Evolutionary conservation across 1,284 basidiomycete species (phyloP).

Genomic region (Sanghuangporus baumii): DNA sequence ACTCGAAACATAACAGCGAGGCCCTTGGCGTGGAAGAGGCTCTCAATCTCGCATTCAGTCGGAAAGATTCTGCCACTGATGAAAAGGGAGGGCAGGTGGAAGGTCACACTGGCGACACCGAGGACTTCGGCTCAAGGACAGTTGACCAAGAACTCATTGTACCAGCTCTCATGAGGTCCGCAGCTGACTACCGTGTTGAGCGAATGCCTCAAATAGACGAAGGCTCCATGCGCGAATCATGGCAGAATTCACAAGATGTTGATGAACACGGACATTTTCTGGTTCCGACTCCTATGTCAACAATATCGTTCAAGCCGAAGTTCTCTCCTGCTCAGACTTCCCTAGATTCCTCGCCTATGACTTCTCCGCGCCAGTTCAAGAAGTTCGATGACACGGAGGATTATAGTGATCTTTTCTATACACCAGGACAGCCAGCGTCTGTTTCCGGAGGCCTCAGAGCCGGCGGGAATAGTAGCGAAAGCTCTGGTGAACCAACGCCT

Average conservation of each 20-base stretch:
- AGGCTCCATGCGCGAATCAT: slow-evolving; percentile 5
- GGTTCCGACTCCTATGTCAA: background rate
- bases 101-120: background rate
- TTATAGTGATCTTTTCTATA: slow-evolving; percentile 17
- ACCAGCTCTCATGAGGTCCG: background rate
- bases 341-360: slow-evolving; percentile 17
- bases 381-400: slow-evolving; percentile 17
- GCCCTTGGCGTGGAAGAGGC: slow-evolving; percentile 21
- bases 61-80: slow-evolving; percentile 2
- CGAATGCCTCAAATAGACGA: slow-evolving; percentile 14
- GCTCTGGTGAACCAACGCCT: background rate
- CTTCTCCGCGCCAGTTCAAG: slow-evolving; percentile 17
- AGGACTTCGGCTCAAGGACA: background rate
- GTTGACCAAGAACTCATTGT: slow-evolving; percentile 7
- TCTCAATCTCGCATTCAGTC: slow-evolving; percentile 16
- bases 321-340: slow-evolving; percentile 11
- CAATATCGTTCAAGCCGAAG: background rate
- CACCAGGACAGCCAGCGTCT: slow-evolving; percentile 10
- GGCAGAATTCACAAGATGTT: slow-evolving; percentile 8
- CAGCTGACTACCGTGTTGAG: background rate
- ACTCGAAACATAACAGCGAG: slow-evolving; percentile 18
- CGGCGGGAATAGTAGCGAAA: background rate
- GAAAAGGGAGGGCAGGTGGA: slow-evolving; percentile 2
- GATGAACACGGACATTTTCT: background rate
- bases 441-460: background rate